These are phyloP conservation scores for Acer yangbiense DNA, from an alignment of 345 rosid genomes.

Conservation along the genomic window DNA sequence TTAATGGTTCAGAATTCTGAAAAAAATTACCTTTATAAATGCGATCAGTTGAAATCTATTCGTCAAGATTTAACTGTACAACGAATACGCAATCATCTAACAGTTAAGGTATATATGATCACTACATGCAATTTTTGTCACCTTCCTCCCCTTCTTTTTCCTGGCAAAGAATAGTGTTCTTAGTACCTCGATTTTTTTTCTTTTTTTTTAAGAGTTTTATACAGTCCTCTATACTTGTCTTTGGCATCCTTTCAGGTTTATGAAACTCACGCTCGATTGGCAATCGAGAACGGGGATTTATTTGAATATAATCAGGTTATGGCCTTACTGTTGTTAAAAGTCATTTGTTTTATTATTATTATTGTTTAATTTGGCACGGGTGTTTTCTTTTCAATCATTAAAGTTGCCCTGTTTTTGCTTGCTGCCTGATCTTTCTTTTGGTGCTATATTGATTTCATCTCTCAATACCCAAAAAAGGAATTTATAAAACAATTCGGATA, in stretches of 20 bases:
- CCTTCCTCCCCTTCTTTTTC: not conserved
- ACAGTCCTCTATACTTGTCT: conserved; percentile 1
- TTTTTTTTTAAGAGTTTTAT: not conserved
- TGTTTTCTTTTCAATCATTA: not conserved
- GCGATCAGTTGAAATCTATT: conserved; percentile 97
- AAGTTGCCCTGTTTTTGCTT: not conserved
- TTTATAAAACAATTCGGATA: not conserved
- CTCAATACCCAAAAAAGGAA: not conserved
- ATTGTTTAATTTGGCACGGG: not conserved
- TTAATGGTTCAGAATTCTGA: conserved; percentile 79
- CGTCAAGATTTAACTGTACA: conserved; percentile 99
- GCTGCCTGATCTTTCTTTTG: not conserved
- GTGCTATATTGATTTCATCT: not conserved
- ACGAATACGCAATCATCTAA: conserved; percentile 78
- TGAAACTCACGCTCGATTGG: conserved; percentile 97
- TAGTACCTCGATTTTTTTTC: not conserved
- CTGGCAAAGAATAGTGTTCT: not conserved
- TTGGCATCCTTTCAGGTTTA: conserved; percentile 65
- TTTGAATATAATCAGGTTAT: conserved; percentile 97
- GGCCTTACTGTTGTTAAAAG: not conserved
- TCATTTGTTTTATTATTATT: not conserved
- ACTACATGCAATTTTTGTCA: not conserved
- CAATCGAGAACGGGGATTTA: conserved; percentile 92
- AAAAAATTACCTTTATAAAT: conserved; percentile 91
- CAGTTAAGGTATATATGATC: conserved; percentile 66